Conservation (phyloP, 2,329 filamentous ascomycete species). For the Pseudocercospora vitis region DNA sequence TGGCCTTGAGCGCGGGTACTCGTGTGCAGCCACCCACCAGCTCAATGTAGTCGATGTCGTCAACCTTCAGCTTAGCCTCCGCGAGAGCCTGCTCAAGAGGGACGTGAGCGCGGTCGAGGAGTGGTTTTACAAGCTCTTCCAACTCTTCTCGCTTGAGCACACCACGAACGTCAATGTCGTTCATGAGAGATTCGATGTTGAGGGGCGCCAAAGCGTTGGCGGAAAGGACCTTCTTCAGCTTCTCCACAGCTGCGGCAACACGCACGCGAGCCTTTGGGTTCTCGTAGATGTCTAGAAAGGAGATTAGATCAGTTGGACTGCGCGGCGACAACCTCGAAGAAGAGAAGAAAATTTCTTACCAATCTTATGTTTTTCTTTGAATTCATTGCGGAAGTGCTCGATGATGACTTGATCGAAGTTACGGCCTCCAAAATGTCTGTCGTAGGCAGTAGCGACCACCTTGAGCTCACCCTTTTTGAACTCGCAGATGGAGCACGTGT, state of each 20-base stretch:
- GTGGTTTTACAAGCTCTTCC: slow-evolving; percentile 82
- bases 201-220: slow-evolving; percentile 90
- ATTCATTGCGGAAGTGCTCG: slow-evolving; percentile 92
- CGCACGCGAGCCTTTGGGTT: slow-evolving; percentile 89
- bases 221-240: slow-evolving; percentile 96
- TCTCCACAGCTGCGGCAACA: slow-evolving; percentile 85
- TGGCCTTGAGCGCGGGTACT: slow-evolving; percentile 88
- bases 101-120: slow-evolving; percentile 68
- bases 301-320: slow-evolving; percentile 9
- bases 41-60: slow-evolving; percentile 92
- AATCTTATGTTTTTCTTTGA: slow-evolving; percentile 97
- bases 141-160: slow-evolving; percentile 94
- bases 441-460: slow-evolving; percentile 88
- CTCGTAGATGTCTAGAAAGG: slow-evolving; percentile 68
- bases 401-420: slow-evolving; percentile 95
- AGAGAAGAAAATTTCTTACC: slow-evolving; percentile 9
- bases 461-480: slow-evolving; percentile 95
- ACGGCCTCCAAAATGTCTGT: slow-evolving; percentile 94
- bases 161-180: slow-evolving; percentile 85
- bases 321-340: too few relatives aligned
- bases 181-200: slow-evolving; percentile 98
- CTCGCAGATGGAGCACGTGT: slow-evolving; percentile 90
- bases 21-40: slow-evolving; percentile 93
- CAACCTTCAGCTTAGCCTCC: slow-evolving; percentile 85
- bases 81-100: slow-evolving; percentile 89